Conservation (phyloP, 2,329 filamentous ascomycete species). For the Lachnellula arida region DNA sequence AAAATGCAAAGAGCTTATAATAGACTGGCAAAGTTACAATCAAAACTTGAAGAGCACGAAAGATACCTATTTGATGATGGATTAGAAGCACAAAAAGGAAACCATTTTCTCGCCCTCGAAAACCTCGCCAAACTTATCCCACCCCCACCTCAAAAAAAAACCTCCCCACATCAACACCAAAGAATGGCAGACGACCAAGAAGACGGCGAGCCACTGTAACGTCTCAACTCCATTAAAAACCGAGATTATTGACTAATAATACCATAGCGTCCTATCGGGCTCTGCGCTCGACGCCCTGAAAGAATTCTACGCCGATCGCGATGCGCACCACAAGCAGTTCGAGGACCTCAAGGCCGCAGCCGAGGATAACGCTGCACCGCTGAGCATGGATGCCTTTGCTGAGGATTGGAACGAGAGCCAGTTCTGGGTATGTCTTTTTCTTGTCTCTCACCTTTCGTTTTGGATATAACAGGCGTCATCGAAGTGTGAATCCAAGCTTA, state of each 20-base stretch:
- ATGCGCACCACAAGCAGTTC: conserved; percentile 61
- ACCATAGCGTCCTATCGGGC: conserved; percentile 55
- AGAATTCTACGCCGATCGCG: conserved; percentile 69
- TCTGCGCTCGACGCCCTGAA: conserved; percentile 64
- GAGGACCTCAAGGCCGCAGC: conserved; percentile 60
- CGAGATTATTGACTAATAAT: no score
- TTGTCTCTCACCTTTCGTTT: neutral
- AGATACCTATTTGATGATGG: neutral
- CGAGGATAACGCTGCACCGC: conserved; percentile 45
- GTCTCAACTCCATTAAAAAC: no score
- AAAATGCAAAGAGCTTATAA: no score
- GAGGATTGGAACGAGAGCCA: conserved; percentile 83
- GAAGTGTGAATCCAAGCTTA: neutral
- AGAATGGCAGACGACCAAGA: conserved; percentile 5
- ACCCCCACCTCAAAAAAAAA: neutral
- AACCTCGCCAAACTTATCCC: conserved; percentile 3
- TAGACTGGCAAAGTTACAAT: no score
- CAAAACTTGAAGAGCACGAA: no score
- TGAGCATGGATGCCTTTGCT: conserved; percentile 65
- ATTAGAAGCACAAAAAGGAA: neutral
- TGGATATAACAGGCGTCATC: no score
- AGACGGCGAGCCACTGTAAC: conserved; percentile 10
- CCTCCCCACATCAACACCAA: neutral
- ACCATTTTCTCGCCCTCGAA: neutral
- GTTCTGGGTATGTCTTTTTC: conserved; percentile 62